These are phyloP conservation scores for Zymoseptoria tritici DNA, from an alignment of 2,329 filamentous ascomycete genomes.

Conservation along the genomic window DNA sequence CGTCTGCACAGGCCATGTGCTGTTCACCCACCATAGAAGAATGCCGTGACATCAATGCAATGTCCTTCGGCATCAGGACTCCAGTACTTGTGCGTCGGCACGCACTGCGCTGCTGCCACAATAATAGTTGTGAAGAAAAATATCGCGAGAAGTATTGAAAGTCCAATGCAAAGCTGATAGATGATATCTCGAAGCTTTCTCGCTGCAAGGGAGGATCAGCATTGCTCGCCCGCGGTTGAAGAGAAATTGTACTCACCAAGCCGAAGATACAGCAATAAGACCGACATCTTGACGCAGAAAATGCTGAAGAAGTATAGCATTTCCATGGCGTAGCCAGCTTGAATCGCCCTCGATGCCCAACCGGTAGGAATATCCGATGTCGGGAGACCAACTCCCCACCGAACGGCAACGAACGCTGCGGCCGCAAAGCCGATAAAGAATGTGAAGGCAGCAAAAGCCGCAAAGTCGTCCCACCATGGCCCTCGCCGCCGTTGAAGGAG, in stretches of 20 bases:
- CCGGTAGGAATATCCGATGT: slow-evolving; percentile 8
- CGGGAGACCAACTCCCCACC: slow-evolving; percentile 19
- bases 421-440: slow-evolving; percentile 14
- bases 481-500: slow-evolving; percentile 12
- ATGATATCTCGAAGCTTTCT: slow-evolving; percentile 18
- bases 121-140: slow-evolving; percentile 30
- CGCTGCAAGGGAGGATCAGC: slow-evolving; percentile 11
- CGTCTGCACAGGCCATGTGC: background rate
- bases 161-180: slow-evolving; percentile 21
- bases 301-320: slow-evolving; percentile 35
- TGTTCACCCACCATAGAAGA: slow-evolving; percentile 24
- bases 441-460: slow-evolving; percentile 15
- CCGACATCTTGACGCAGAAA: slow-evolving; percentile 35
- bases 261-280: slow-evolving; percentile 35
- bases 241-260: slow-evolving; percentile 23
- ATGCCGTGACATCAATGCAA: slow-evolving; percentile 31
- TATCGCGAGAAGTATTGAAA: slow-evolving; percentile 30
- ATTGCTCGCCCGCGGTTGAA: slow-evolving; percentile 6
- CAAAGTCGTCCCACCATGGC: slow-evolving; percentile 17
- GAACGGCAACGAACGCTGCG: slow-evolving; percentile 13
- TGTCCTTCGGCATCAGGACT: slow-evolving; percentile 19
- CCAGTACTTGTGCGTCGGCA: slow-evolving; percentile 31
- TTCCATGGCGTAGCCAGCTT: slow-evolving; percentile 24
- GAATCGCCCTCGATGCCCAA: slow-evolving; percentile 16
- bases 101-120: slow-evolving; percentile 32